Conservation (phyloP, 1,139 yeast species). For the Debaryomycetaceae sp. region DNA sequence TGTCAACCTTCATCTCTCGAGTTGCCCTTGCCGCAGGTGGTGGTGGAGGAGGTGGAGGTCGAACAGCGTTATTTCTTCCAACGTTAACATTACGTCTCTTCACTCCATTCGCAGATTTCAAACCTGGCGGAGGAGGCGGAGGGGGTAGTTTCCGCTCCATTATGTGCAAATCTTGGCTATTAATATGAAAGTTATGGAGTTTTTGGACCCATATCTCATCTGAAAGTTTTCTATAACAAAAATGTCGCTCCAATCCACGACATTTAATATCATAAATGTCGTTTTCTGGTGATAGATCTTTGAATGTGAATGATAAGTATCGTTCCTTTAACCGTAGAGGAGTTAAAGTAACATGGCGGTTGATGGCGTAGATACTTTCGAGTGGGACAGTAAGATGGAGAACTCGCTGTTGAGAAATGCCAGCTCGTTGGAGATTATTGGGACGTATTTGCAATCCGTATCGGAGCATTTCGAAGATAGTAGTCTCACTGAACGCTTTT, state of each 20-base stretch:
- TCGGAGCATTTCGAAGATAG: background rate
- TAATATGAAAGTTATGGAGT: background rate
- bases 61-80: slow-evolving; percentile 5
- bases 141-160: slow-evolving; percentile 30
- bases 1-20: slow-evolving; percentile 6
- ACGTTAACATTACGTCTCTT: slow-evolving; percentile 4
- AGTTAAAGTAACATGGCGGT: too few species aligned
- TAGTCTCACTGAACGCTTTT: too few species aligned
- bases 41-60: slow-evolving; percentile 16
- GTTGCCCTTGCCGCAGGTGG: slow-evolving; percentile 7
- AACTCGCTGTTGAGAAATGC: background rate
- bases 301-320: too few species aligned
- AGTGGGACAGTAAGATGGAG: background rate
- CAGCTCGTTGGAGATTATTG: background rate
- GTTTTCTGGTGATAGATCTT: background rate
- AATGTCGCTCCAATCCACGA: slow-evolving; percentile 1
- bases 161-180: background rate
- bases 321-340: too few species aligned
- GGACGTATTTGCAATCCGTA: background rate
- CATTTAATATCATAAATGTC: background rate
- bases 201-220: background rate
- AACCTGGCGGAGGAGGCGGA: slow-evolving; percentile 28
- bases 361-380: too few species aligned
- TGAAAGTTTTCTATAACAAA: background rate
- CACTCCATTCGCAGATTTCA: slow-evolving; percentile 3